Conservation (phyloP, 805 yeast genomes). For the Starmerella floricola region DNA sequence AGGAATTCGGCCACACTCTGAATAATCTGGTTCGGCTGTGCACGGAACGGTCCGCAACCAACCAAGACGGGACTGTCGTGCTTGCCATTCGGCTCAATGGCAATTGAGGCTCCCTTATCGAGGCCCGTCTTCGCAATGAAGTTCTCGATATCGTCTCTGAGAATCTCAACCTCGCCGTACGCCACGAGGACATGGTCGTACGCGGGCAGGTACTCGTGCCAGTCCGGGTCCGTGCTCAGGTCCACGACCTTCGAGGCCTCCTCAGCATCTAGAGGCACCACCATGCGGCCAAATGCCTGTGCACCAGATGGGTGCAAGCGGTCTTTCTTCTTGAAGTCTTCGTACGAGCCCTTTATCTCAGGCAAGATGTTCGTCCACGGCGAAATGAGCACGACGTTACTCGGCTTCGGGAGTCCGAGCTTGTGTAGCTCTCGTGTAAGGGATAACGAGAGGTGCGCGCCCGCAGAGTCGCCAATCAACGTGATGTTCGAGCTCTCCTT, state of each 20-base stretch:
- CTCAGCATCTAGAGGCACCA: not conserved
- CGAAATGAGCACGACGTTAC: not conserved
- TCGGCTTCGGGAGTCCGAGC: constrained; percentile 6
- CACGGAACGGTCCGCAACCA: not conserved
- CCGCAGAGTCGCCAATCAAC: constrained; percentile 28
- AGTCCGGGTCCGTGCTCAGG: not conserved
- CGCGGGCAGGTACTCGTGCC: constrained; percentile 7
- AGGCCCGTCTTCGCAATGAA: not conserved
- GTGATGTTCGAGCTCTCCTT: constrained; percentile 18
- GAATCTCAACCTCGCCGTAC: constrained; percentile 16
- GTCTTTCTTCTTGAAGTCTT: too few species aligned
- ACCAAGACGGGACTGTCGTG: constrained; percentile 11
- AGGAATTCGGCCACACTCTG: not conserved
- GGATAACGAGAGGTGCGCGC: constrained; percentile 24
- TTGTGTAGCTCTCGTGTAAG: constrained; percentile 5
- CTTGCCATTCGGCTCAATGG: constrained; percentile 9
- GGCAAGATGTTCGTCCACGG: constrained; percentile 4
- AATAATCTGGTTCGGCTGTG: not conserved
- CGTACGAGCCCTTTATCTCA: too few species aligned
- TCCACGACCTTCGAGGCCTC: not conserved
- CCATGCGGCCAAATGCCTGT: not conserved
- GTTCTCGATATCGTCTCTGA: constrained; percentile 9
- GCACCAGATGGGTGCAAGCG: too few species aligned
- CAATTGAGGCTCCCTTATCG: not conserved
- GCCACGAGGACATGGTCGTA: not conserved